These are phyloP conservation scores for Rhizophagus sp. DNA, from an alignment of 192 early-diverging fungal species.

Conservation along the genomic window DNA sequence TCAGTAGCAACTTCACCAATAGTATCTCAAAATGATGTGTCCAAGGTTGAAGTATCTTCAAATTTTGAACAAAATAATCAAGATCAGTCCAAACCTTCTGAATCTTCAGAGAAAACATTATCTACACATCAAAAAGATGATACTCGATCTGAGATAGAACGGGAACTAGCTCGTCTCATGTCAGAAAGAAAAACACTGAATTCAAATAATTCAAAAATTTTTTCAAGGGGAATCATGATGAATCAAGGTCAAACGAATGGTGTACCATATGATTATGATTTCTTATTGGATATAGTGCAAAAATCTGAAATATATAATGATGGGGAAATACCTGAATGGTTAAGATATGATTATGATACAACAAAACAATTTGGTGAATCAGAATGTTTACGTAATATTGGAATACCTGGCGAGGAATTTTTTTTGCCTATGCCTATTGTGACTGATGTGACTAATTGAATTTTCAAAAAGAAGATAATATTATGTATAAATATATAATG, in stretches of 20 bases:
- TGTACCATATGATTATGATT: slow-evolving; percentile 3
- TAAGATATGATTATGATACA: background rate
- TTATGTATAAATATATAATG: too few relatives aligned
- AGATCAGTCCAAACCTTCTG: background rate
- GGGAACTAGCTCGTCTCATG: background rate
- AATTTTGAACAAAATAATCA: background rate
- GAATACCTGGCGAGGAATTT: background rate
- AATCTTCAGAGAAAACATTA: background rate
- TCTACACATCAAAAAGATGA: background rate
- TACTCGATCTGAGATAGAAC: background rate
- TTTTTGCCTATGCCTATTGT: background rate
- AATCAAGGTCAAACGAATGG: background rate
- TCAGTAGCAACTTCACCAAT: background rate
- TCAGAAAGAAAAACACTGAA: slow-evolving; percentile 3
- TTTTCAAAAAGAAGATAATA: background rate
- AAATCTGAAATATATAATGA: background rate
- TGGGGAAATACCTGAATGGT: slow-evolving; percentile 8
- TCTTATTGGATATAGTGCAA: slow-evolving; percentile 3
- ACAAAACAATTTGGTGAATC: background rate
- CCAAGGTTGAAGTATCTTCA: background rate
- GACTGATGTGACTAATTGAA: background rate
- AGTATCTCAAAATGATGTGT: background rate
- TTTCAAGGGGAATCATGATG: background rate
- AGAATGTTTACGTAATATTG: background rate
- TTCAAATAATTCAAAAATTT: background rate